phyloP scores from a whole-genome alignment of 805 yeast species.

The Yarrowia phangngaensis region DNA sequence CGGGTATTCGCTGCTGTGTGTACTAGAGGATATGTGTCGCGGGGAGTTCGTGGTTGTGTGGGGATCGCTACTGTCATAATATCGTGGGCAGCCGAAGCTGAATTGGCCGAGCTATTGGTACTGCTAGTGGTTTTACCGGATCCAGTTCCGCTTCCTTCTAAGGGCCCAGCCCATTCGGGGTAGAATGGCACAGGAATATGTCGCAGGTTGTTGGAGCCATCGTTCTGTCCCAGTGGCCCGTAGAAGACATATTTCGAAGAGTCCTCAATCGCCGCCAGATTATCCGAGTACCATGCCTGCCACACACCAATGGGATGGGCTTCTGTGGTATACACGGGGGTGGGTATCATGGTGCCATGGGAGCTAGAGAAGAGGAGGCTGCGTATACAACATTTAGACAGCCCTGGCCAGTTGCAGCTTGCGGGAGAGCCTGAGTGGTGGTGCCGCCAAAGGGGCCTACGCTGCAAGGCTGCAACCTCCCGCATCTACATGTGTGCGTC shows the following conservation, averaged over 20 bases:
- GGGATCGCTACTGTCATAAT: slow-evolving; percentile 1
- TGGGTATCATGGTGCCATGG: slow-evolving; percentile 27
- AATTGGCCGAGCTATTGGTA: neutral
- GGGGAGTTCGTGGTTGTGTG: slow-evolving; percentile 24
- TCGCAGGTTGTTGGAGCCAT: slow-evolving; percentile 14
- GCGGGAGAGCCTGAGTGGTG: slow-evolving; percentile 26
- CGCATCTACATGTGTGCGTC: slow-evolving; percentile 16
- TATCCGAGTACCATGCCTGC: slow-evolving; percentile 36
- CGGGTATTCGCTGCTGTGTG: slow-evolving; percentile 27
- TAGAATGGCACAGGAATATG: slow-evolving; percentile 14
- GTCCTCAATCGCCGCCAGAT: slow-evolving; percentile 29
- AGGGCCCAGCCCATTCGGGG: slow-evolving; percentile 18
- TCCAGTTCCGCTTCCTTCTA: neutral
- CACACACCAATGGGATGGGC: slow-evolving; percentile 36
- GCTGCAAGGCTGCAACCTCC: slow-evolving; percentile 20
- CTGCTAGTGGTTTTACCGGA: neutral
- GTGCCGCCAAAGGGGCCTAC: slow-evolving; percentile 23
- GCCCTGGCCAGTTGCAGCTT: slow-evolving; percentile 19
- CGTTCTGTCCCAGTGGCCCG: neutral
- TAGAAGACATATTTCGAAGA: slow-evolving; percentile 24
- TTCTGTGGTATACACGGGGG: slow-evolving; percentile 27
- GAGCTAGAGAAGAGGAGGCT: slow-evolving; percentile 18
- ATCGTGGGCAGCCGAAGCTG: neutral
- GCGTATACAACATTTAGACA: slow-evolving; percentile 6
- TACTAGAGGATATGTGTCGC: slow-evolving; percentile 13